Base-by-base conservation (phyloP, 1,139 yeast species). In the Geotrichum candidum region DNA sequence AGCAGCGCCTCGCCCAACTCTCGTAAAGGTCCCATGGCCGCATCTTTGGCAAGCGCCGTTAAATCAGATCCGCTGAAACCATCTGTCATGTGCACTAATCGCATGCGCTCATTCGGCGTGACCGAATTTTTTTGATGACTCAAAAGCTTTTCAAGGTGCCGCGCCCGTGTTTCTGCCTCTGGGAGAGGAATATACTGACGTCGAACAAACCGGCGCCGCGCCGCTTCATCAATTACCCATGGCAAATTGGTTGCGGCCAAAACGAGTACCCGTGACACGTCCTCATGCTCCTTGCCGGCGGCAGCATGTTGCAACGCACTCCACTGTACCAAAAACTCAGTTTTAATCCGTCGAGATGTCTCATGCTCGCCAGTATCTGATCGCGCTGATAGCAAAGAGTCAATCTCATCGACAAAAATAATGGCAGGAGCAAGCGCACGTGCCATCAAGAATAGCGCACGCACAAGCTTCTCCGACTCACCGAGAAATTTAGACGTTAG, bases 191-290 rank as follows among this genome's bases (percentile, higher is more conserved):
- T 94, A 74, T 94, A 92, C 72, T 91, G 97, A 61, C 98, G 79
- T 67, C 96, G 82, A 5, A 90, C 97, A 77, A 94, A 94, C 68
- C 99, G 82, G 73, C 99, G 82, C 70, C 99, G 80, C 0, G 99
- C 99, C 2, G 99, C 99, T 73, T 95, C 99, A 75, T 94, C 99
- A 65, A 94, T 92, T 2, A 91, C 88, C 99, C 99, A 94, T 0
- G 99, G 99, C 66, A 94, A 76, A 73, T 94, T 94, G 0, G 99
- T 94, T 0, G 99, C 99, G 0, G 98, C 99, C 51, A 94, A 78
- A 3, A 94, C 96, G 41, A 94, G 80, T 2, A 94, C 99, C 61
- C 98, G 78, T 65, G 85, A 85, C 45, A 84, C 82, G 66, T 84
- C 87, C 53, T 82, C 87, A 59, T 68, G 69, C 62, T 75, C 75